Base-by-base conservation (phyloP, 345 rosid genomes). In the Kernera saxatilis region DNA sequence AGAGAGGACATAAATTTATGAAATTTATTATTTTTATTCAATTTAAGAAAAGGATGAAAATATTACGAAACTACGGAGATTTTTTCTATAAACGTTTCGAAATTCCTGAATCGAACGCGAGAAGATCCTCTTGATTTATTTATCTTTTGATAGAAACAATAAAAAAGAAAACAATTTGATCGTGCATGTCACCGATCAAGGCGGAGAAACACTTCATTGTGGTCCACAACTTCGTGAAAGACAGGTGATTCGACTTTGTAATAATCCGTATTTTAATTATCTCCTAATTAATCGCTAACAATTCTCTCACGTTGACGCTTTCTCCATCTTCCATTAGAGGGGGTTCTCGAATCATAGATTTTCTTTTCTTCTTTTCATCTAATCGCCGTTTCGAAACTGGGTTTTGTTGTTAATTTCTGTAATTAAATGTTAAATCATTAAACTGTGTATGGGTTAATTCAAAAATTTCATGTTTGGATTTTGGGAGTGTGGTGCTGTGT, bases 181-280 rank as follows among this genome's bases (percentile, higher is more conserved):
- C 33, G 57, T 75, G 78, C 57, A 50, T 60, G 73, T n/a, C n/a
- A 67, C 55, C 78, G 78, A 68, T 52, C 69, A 75, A 61, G 78
- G 51, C 74, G 78, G 78, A 68, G 63, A 43, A 68, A 68, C n/a
- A 60, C 57, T 77, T 74, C 64, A 61, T 79, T 62, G 80, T 75
- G 81, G 73, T 71, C 86, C 92, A 82, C 79, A 74, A 73, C 64
- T 70, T 67, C 10, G 37, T 82, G 43, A 64, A 33, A 73, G 63
- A 73, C 54, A 82, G 88, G 86, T 84, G 78, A 51, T 50, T 46
- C 10, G 30, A 18, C 58, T 6, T 54, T 15, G 13, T 12, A 10
- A 49, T 3, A 35, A 40, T 77, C 64, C 80, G 69, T 64, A 72
- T 66, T 82, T 43, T 50, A 80, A 64, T 53, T 49, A 18, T 35